phyloP scores from a whole-genome alignment of 805 yeast genomes.

The Brettanomyces custersianus region DNA sequence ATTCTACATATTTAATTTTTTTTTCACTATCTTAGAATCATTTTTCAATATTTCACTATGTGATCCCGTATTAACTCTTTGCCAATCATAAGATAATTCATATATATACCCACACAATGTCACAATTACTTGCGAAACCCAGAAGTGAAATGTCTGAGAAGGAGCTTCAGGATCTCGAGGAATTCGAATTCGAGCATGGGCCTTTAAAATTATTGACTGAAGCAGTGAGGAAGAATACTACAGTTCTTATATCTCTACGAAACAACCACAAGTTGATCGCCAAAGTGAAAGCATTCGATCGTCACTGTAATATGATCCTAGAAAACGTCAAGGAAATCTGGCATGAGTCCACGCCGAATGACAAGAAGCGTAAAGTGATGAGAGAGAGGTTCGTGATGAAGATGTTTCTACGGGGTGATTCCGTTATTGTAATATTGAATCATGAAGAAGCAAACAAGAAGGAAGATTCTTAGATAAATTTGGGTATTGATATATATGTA shows the following conservation, averaged over 20 bases:
- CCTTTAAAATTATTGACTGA: slow-evolving; percentile 85
- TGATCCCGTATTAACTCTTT: too few species aligned
- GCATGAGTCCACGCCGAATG: slow-evolving; percentile 47
- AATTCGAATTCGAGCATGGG: slow-evolving; percentile 82
- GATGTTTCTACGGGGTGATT: slow-evolving; percentile 90
- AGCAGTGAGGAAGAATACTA: slow-evolving; percentile 56
- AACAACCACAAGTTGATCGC: slow-evolving; percentile 90
- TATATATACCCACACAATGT: slow-evolving; percentile 26
- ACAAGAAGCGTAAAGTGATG: slow-evolving; percentile 37
- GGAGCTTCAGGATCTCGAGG: slow-evolving; percentile 77
- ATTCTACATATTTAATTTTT: too few species aligned
- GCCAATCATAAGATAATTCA: too few species aligned
- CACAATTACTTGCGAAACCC: slow-evolving; percentile 61
- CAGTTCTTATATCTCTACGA: slow-evolving; percentile 80
- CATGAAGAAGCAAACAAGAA: too few species aligned
- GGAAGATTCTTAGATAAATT: too few species aligned
- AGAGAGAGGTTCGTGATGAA: slow-evolving; percentile 79
- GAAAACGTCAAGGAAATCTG: slow-evolving; percentile 83
- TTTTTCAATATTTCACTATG: too few species aligned
- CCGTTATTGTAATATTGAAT: slow-evolving; percentile 70
- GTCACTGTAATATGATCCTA: slow-evolving; percentile 89
- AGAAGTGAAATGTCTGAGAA: slow-evolving; percentile 70
- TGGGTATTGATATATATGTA: too few species aligned
- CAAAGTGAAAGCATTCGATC: slow-evolving; percentile 87
- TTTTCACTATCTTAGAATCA: too few species aligned